Evolutionary conservation across 495 filamentous ascomycete species (phyloP), one percentile per base, ranked within the genome.

Genomic region (Penicillium malachiteum): DNA sequence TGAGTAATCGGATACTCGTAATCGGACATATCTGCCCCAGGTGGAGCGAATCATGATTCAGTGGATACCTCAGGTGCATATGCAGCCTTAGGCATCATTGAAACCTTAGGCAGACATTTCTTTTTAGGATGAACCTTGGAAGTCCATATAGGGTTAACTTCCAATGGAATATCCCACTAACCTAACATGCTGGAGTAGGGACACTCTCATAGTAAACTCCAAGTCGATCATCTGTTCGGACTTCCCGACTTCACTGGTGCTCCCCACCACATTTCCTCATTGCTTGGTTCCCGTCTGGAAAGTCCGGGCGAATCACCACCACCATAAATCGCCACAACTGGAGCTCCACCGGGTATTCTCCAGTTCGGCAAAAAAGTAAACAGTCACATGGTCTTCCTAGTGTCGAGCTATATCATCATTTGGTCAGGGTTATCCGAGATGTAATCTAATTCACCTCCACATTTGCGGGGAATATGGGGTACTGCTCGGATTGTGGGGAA

Each of bases 251-350:
- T 31, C 6, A 13, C 43, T 49, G n/a, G 32, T 31, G 7, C n/a
- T 16, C 17, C 3, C 3, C 7, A 5, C 45, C 5, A n/a, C 45
- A 48, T 1, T 38, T 31, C 37, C n/a, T 35, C 26, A 26, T 14
- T 34, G 6, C 31, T 46, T 26, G 13, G 26, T n/a, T 32, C 43
- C 43, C 26, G 26, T 44, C 40, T 59, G 57, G 57, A 51, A 55
- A 40, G 17, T 52, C 57, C 57, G 57, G 51, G 35, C 52, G 41
- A 57, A 52, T 55, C 42, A 42, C 13, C 57, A 13, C 8, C 14
- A 7, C 31, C 30, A 13, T 10, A 34, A 13, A 5, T 38, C 17
- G 18, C 3, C 12, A 12, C 35, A 40, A 9, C 40, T 43, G 40
- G 18, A 43, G 9, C 40, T 32, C 43, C 43, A 13, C 47, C 32